These are phyloP conservation scores for Penicillium sp. DNA, from an alignment of 2,329 filamentous ascomycete genomes.

Conservation along the genomic window DNA sequence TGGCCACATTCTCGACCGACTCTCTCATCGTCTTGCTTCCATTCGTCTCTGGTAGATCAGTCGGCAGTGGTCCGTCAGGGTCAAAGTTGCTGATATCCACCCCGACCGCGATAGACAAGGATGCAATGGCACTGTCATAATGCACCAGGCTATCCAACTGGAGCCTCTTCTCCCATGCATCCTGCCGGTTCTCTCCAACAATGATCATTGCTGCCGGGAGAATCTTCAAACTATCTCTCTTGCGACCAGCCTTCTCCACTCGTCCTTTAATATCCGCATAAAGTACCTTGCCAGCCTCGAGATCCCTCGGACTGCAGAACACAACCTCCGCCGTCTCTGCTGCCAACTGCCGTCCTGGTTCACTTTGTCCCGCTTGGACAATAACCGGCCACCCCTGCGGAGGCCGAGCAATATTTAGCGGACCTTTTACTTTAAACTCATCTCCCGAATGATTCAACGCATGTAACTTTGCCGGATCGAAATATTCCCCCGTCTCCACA, in stretches of 20 bases:
- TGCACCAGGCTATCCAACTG: slow-evolving; percentile 58
- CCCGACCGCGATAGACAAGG: slow-evolving; percentile 55
- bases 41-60: slow-evolving; percentile 58
- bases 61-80: slow-evolving; percentile 55
- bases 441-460: slow-evolving; percentile 57
- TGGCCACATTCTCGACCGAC: slow-evolving; percentile 50
- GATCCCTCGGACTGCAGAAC: slow-evolving; percentile 55
- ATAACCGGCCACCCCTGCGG: slow-evolving; percentile 62
- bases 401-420: slow-evolving; percentile 58
- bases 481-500: slow-evolving; percentile 52
- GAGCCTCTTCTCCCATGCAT: slow-evolving; percentile 55
- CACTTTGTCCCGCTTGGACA: slow-evolving; percentile 59
- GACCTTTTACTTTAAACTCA: slow-evolving; percentile 52
- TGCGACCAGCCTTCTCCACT: slow-evolving; percentile 50
- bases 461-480: slow-evolving; percentile 59
- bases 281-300: slow-evolving; percentile 52
- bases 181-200: slow-evolving; percentile 54
- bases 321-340: slow-evolving; percentile 60
- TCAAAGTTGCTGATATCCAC: slow-evolving; percentile 54
- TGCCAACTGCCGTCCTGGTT: slow-evolving; percentile 56
- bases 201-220: slow-evolving; percentile 58
- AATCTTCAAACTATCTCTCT: slow-evolving; percentile 55
- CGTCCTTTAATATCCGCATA: slow-evolving; percentile 59
- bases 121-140: slow-evolving; percentile 60
- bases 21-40: slow-evolving; percentile 57